phyloP scores from a whole-genome alignment of 1,284 basidiomycete species.

The Lentinula novae-zelandiae region DNA sequence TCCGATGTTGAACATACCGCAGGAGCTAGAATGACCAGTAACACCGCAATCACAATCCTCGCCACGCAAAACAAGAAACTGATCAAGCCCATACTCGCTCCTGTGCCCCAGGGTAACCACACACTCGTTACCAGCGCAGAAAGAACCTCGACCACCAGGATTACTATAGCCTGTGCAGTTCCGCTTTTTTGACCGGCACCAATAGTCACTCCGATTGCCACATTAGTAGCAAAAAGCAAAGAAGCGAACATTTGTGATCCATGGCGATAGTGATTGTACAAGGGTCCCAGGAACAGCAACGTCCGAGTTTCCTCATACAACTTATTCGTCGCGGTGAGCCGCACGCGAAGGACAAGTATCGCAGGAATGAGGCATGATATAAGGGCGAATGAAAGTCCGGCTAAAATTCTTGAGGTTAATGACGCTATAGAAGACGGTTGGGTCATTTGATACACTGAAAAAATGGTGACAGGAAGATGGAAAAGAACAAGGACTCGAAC shows the following conservation, averaged over 20 bases:
- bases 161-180: conserved; percentile 86
- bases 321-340: conserved; percentile 80
- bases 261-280: conserved; percentile 94
- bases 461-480: conserved; percentile 91
- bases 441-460: conserved; percentile 85
- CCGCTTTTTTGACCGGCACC: conserved; percentile 89
- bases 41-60: conserved; percentile 84
- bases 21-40: conserved; percentile 86
- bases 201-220: conserved; percentile 80
- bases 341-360: conserved; percentile 72
- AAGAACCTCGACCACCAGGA: conserved; percentile 81
- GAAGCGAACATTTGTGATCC: conserved; percentile 88
- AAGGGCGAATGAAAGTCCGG: conserved; percentile 72
- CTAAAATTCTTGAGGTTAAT: conserved; percentile 63
- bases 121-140: conserved; percentile 84
- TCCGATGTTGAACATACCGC: conserved; percentile 54
- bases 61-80: conserved; percentile 90
- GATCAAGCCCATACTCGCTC: conserved; percentile 92
- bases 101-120: conserved; percentile 95
- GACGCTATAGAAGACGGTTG: conserved; percentile 37
- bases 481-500: conserved; percentile 87
- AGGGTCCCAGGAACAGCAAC: conserved; percentile 85
- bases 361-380: conserved; percentile 79
- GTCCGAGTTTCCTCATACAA: conserved; percentile 94
- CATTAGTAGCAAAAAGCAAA: conserved; percentile 77